Evolutionary conservation across 2,329 filamentous ascomycete species (phyloP).

Genomic region (Gnomoniopsis smithogilvyi): DNA sequence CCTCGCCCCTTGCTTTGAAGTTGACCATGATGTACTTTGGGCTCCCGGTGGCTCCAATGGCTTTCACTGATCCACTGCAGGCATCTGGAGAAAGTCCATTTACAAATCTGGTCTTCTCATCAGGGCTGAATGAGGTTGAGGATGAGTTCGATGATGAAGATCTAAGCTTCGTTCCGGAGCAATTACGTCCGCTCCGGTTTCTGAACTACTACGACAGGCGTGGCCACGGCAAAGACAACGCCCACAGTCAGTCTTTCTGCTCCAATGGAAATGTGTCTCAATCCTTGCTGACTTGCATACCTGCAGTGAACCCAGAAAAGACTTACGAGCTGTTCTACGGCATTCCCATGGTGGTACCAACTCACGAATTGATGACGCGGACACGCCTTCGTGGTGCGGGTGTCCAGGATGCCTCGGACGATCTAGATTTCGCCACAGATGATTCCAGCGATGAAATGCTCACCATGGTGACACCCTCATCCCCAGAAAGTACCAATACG

Average conservation of each 20-base stretch:
- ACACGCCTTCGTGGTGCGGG: background rate
- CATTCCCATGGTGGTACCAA: conserved; percentile 4
- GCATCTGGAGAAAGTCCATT: conserved; percentile 6
- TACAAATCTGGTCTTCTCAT: conserved; percentile 10
- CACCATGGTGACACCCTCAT: background rate
- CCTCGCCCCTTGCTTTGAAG: conserved; percentile 32
- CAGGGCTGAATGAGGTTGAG: conserved; percentile 12
- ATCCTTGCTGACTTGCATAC: background rate
- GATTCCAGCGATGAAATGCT: background rate
- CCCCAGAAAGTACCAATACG: background rate
- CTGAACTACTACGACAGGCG: conserved; percentile 18
- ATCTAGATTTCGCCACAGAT: background rate
- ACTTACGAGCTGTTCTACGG: conserved; percentile 13
- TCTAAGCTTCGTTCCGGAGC: conserved; percentile 9
- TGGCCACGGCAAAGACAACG: conserved; percentile 9
- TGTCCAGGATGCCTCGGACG: background rate
- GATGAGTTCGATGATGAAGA: conserved; percentile 23
- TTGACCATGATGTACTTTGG: conserved; percentile 46
- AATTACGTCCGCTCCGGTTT: conserved; percentile 16
- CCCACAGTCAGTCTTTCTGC: conserved; percentile 5
- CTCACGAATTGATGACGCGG: background rate
- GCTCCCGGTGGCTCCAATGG: conserved; percentile 39
- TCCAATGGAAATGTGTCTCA: background rate
- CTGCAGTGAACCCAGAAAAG: conserved; percentile 13
- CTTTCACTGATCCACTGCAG: conserved; percentile 21